Base-by-base conservation (phyloP, 371 early-diverging fungal species). In the Rhizopus sp. region DNA sequence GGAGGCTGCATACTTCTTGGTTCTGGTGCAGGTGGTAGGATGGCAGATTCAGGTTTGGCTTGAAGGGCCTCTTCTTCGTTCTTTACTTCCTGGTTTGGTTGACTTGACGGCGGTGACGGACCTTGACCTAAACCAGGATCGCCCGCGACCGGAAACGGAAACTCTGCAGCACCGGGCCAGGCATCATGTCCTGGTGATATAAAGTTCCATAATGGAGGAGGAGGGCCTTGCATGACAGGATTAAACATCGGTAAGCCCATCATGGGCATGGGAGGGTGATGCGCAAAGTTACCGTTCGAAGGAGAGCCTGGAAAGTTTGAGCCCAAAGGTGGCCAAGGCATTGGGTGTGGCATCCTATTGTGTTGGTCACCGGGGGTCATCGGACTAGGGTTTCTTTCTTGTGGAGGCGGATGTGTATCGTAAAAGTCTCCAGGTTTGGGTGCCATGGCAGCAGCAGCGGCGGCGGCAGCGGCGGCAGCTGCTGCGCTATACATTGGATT, bases 171-270 rank as follows among this genome's bases (percentile, higher is more conserved):
- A n/a, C 51, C 52, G 15, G 33, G n/a, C 42, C 52, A 45, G 29
- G 15, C 23, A 35, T 46, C 59, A 45, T 46, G 30, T 41, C 42
- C 23, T 42, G 35, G 23, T 46, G 47, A 23, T 48, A 51, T 55
- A n/a, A 60, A 54, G 31, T 60, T 60, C 61, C 61, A 60, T 34
- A 60, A 15, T 7, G 38, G 39, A 7, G 39, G 39, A 15, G 44
- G 47, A 29, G 50, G 50, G 23, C 23, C 23, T 46, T 46, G 23
- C 46, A 55, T 34, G 16, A 45, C 34, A 16, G 55, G 46, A 35
- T 50, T 50, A 10, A 50, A 50, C 16, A 50, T n/a, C 9, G 35
- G 17, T 7, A 44, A 4, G 17, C 44, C 44, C 39, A 50, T 50
- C 50, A 50, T 50, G 10, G 49, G 49, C 49, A 48, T 48, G 6